A percentile compares a stretch with the other conserved stretches of the same genome.
Conservation (phyloP, 305 asterid species). For the Plantago lanceolata region DNA sequence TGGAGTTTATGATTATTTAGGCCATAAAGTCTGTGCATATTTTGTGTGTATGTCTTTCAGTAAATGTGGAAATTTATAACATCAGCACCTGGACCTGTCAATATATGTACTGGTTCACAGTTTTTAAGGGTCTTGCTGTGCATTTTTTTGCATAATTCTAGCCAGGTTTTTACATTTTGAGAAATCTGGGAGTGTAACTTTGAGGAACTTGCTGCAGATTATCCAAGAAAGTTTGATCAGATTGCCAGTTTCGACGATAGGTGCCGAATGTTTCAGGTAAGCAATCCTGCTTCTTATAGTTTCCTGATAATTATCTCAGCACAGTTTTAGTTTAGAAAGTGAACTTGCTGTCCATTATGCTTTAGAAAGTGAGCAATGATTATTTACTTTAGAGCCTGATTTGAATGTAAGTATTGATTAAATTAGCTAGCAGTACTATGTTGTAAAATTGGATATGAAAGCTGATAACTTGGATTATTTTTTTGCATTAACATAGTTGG, state of each 20-base stretch:
- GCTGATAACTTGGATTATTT: too few species aligned
- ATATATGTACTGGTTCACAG: not conserved
- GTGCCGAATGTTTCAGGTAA: constrained; percentile 45
- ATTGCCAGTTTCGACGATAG: constrained; percentile 42
- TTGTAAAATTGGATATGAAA: too few species aligned
- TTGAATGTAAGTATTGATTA: too few species aligned
- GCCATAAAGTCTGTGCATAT: constrained; percentile 21
- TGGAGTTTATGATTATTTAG: constrained; percentile 23
- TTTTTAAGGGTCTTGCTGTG: not conserved
- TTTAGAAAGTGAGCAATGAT: not conserved
- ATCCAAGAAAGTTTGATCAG: constrained; percentile 36
- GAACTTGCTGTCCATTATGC: not conserved
- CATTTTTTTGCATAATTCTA: not conserved
- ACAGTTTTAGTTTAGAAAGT: too few species aligned
- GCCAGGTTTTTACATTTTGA: not conserved
- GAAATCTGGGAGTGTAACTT: constrained; percentile 9
- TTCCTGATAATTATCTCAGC: not conserved
- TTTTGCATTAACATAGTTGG: too few species aligned
- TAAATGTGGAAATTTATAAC: constrained; percentile 13
- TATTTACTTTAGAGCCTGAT: too few species aligned
- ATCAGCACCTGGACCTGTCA: not conserved
- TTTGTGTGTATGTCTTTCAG: constrained; percentile 23
- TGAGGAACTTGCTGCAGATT: constrained; percentile 35
- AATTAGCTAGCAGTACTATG: too few species aligned
- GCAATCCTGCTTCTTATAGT: constrained; percentile 7